Evolutionary conservation across 768 basidiomycete species (phyloP).

Genomic region (Kockovaella imperatae): DNA sequence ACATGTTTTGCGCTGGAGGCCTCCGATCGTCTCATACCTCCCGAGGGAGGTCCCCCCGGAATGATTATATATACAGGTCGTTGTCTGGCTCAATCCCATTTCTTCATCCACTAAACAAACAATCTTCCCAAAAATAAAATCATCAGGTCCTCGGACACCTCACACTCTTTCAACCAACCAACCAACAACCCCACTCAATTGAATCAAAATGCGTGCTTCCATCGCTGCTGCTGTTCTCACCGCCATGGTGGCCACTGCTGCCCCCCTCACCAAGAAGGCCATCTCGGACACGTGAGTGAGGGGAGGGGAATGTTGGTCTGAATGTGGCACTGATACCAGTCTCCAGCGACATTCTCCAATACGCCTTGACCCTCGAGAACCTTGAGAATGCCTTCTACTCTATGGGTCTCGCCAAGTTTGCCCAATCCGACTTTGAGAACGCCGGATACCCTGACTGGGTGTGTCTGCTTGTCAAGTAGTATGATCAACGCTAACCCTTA

Average conservation of each 20-base stretch:
- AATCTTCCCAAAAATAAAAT: too few relatives aligned
- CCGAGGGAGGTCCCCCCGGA: too few relatives aligned
- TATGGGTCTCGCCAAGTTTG: slow-evolving; percentile 49
- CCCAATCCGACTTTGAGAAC: slow-evolving; percentile 48
- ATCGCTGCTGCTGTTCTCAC: slow-evolving; percentile 3
- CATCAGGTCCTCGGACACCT: neutral
- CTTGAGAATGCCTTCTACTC: slow-evolving; percentile 43
- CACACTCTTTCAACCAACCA: neutral
- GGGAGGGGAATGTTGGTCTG: too few relatives aligned
- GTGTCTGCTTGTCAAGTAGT: neutral
- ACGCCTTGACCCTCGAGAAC: slow-evolving; percentile 43
- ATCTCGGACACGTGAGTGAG: slow-evolving; percentile 22
- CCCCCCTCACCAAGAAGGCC: slow-evolving; percentile 20
- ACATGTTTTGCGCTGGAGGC: too few relatives aligned
- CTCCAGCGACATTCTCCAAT: slow-evolving; percentile 31
- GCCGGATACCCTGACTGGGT: slow-evolving; percentile 50
- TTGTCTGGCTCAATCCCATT: too few relatives aligned
- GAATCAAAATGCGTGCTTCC: slow-evolving; percentile 5
- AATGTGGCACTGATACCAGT: neutral
- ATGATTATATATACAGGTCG: too few relatives aligned
- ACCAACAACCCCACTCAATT: neutral
- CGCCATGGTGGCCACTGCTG: slow-evolving; percentile 13
- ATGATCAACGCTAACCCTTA: neutral
- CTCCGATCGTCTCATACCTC: too few relatives aligned
- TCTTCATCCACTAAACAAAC: too few relatives aligned